Conservation (phyloP, 148 eudicot genomes). For the Persicaria tinctoria region DNA sequence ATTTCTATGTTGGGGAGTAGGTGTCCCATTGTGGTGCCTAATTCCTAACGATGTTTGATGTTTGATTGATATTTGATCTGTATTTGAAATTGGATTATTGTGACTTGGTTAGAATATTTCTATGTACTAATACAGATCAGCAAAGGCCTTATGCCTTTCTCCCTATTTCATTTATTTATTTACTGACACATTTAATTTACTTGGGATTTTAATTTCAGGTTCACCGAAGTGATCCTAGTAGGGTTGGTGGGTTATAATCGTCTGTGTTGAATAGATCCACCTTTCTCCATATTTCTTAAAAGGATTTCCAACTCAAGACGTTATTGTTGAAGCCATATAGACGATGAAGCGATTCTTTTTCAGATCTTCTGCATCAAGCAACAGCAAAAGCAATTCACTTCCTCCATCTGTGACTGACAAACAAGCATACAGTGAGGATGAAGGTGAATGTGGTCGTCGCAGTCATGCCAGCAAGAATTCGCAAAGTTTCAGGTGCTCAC, state of each 20-base stretch:
- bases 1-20: neutral
- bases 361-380: slow-evolving; percentile 41
- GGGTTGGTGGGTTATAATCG: neutral
- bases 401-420: slow-evolving; percentile 36
- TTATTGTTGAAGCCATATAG: slow-evolving; percentile 14
- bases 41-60: neutral
- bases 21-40: neutral
- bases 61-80: neutral
- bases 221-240: slow-evolving; percentile 7
- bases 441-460: slow-evolving; percentile 19
- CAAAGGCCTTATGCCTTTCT: too few relatives aligned
- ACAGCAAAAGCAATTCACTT: slow-evolving; percentile 24
- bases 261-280: too few relatives aligned
- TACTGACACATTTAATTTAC: neutral
- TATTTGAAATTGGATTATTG: neutral
- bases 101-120: neutral
- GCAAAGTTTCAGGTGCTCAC: slow-evolving; percentile 19
- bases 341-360: slow-evolving; percentile 84
- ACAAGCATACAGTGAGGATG: slow-evolving; percentile 39
- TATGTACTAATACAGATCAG: too few relatives aligned
- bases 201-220: slow-evolving; percentile 9
- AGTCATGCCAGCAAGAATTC: slow-evolving; percentile 22
- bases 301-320: neutral
- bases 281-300: too few relatives aligned
- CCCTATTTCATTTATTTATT: neutral